Base-by-base conservation (phyloP, 768 basidiomycete species). In the Atractiella rhizophila region DNA sequence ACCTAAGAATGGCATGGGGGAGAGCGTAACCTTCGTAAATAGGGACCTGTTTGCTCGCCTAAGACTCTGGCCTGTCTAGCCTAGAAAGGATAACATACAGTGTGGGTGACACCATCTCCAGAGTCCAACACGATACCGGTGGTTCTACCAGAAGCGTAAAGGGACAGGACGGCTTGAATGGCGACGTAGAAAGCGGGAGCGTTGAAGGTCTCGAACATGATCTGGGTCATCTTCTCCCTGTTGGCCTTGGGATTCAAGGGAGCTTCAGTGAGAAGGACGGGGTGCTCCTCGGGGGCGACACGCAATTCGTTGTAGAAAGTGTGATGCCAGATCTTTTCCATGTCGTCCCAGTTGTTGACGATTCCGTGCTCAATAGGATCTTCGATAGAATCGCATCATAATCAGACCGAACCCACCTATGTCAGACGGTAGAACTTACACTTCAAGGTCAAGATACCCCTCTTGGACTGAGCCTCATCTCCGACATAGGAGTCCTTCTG, bases 301-400 rank as follows among this genome's bases (percentile, higher is more conserved):
- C 80, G 79, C 46, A 82, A 73, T 62, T 82, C 81, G 59, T 85
- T 85, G 71, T 81, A 86, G 63, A 86, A 88, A 25, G 83, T 85
- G 66, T 86, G 82, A 60, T 85, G 81, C 46, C 46, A 47, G 43
- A 47, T 47, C 46, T 86, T 85, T 66, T 88, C 85, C 82, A 86
- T 86, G 63, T 86, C 83, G 55, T 86, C 85, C 85, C 85, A 91
- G 72, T 91, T 85, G 61, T 82, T 85, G 59, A 88, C 78, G 56
- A 82, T 76, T 62, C 80, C 79, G 64, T 82, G 80, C 60, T 83
- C 78, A 52, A 82, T 82, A 39, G 80, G 83, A 64, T 88, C 82
- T n/a, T 5, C 35, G 20, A 36, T 12, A 36, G 19, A 11, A 30
- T 11, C 29, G 11, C 29, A 11, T n/a, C 11, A 30, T n/a, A n/a